These are phyloP conservation scores for Lasiosphaeria ovina DNA, from an alignment of 495 filamentous ascomycete genomes.

Conservation along the genomic window DNA sequence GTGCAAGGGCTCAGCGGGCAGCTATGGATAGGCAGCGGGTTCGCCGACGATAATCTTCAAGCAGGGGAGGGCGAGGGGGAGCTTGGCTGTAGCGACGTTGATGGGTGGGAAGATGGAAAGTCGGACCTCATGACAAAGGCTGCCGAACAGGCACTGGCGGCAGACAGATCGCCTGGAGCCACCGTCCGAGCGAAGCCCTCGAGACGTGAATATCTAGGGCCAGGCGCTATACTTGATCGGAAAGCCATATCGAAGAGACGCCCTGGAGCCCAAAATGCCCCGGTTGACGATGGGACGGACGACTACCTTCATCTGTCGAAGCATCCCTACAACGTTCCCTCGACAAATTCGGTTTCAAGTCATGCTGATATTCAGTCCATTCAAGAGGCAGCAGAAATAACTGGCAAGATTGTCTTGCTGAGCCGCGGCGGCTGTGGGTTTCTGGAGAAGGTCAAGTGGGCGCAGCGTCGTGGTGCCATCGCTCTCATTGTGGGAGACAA, in stretches of 20 bases:
- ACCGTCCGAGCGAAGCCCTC: conserved; percentile 13
- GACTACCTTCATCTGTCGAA: conserved; percentile 71
- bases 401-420: conserved; percentile 85
- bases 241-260: conserved; percentile 22
- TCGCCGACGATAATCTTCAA: conserved; percentile 67
- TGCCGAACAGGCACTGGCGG: conserved; percentile 17
- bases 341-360: conserved; percentile 41
- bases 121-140: conserved; percentile 29
- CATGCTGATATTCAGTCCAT: conserved; percentile 95
- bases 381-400: conserved; percentile 92
- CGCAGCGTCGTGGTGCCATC: conserved; percentile 81
- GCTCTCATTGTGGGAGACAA: conserved; percentile 95
- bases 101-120: conserved; percentile 68
- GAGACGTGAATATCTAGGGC: conserved; percentile 18
- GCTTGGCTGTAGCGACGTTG: conserved; percentile 97
- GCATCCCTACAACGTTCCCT: conserved; percentile 29
- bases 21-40: conserved; percentile 87
- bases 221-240: conserved; percentile 28
- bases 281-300: conserved; percentile 78
- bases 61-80: conserved; percentile 74
- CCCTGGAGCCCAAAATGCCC: conserved; percentile 19
- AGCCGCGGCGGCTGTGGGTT: conserved; percentile 95
- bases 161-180: conserved; percentile 19
- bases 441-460: conserved; percentile 95
- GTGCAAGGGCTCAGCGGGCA: conserved; percentile 74